Conservation (phyloP, 495 filamentous ascomycete species). For the Cercophora sp. region DNA sequence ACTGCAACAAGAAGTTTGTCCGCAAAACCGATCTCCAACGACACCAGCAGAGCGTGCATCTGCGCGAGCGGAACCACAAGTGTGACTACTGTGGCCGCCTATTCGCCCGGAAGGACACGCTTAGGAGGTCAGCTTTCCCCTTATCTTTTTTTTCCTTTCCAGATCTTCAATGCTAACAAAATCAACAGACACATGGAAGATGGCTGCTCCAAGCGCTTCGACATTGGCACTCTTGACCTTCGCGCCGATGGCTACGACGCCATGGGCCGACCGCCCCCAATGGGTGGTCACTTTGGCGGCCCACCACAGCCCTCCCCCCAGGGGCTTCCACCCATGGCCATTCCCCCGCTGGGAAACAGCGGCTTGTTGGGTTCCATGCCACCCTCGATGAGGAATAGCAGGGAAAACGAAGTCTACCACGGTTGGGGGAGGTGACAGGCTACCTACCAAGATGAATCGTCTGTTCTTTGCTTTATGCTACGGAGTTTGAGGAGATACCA, state of each 20-base stretch:
- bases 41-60: constrained; percentile 80
- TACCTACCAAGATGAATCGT: too few relatives aligned
- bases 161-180: constrained; percentile 14
- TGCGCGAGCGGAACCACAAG: constrained; percentile 64
- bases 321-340: constrained; percentile 41
- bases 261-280: constrained; percentile 17
- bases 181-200: constrained; percentile 68
- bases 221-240: constrained; percentile 47
- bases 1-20: constrained; percentile 72
- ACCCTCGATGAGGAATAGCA: constrained; percentile 28
- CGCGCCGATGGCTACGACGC: constrained; percentile 39
- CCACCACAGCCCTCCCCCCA: constrained; percentile 19
- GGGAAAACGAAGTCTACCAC: constrained; percentile 15
- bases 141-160: not conserved
- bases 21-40: constrained; percentile 81
- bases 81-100: constrained; percentile 69
- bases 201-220: constrained; percentile 70
- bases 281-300: constrained; percentile 19
- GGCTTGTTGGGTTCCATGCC: constrained; percentile 35
- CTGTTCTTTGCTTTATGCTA: not conserved
- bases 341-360: constrained; percentile 35
- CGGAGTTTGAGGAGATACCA: too few relatives aligned
- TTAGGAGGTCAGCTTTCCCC: constrained; percentile 58
- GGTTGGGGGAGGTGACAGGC: constrained; percentile 27
- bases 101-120: constrained; percentile 80